Evolutionary conservation across 2,329 filamentous ascomycete species (phyloP), one percentile per base, ranked within the genome.

Genomic region (Talaromyces verruculosus): DNA sequence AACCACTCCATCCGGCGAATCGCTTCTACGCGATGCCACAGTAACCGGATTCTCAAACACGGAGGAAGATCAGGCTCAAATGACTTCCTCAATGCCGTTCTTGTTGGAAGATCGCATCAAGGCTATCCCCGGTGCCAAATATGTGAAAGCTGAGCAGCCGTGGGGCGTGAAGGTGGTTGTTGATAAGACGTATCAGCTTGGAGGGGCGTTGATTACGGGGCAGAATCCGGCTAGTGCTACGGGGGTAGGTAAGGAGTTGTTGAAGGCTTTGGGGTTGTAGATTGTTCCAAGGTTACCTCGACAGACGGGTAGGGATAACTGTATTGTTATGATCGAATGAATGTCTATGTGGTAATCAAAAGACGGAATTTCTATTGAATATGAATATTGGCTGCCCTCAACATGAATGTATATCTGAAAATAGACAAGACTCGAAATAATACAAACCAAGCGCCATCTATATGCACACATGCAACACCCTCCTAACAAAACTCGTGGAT

Each of bases 11-110:
- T 78, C 81, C 28, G 82, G 81, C 8, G 76, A 75, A 4, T 73
- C 78, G n/a, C 69, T 84, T 1, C 72, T 83, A 28, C 71, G 72
- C 1, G 79, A 76, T 25, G 76, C 78, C 49, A 72, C 75, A 39
- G 78, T 83, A 17, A 84, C 82, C 0, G 82, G 79, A 0, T 84
- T 84, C 73, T 80, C 80, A 37, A 83, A 83, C 66, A 71, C 66
- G 0, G 82, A 84, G 72, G 82, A 84, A 70, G 80, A 81, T 47
- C 75, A 78, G 65, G 77, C 75, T 5, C 72, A 75, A 0, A 67
- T 81, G 64, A 76, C 75, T 28, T 68, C 75, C n/a, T 75, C 68
- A 11, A 78, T 84, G 75, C 82, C 82, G 0, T 83, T 83, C 70
- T 69, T 79, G 72, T 75, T 83, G 7, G 82, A 84, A 72, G 77